Base-by-base conservation (phyloP, 1,284 basidiomycete species). In the Ustilago cynodontis region DNA sequence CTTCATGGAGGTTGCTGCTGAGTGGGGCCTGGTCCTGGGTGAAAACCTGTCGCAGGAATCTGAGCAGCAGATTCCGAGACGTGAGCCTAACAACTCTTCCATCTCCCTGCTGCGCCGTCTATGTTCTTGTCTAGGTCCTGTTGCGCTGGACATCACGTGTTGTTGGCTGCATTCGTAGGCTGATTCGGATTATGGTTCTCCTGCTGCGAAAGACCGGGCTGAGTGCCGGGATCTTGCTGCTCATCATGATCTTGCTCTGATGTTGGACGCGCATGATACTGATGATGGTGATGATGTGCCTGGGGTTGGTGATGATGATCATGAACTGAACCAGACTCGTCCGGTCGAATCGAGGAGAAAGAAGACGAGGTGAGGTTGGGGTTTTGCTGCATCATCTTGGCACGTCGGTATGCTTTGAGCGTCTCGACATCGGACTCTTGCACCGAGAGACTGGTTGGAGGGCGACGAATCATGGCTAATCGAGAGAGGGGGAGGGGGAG, bases 111-210 rank as follows among this genome's bases (percentile, higher is more conserved):
- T 33, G 31, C 31, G 11, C 31, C 6, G 31, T 33, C 5, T 33
- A 11, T 33, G 31, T 6, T 5, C 31, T 33, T 33, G 59, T 18
- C 39, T n/a, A n/a, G n/a, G n/a, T n/a, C n/a, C 47, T 26, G 11
- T 14, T n/a, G 37, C 26, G 24, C 29, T 47, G 20, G 9, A 14
- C 10, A n/a, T 71, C 70, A 72, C 7, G 65, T 64, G 29, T 64
- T 66, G 52, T 50, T 65, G 28, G 18, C 24, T 13, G 39, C 56
- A 33, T 64, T 65, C 24, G 47, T 54, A 1, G 61, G 54, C 33
- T 74, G 71, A 22, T 74, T 74, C 18, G 73, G 73, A n/a, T 76
- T 71, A 41, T 76, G 73, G 28, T 77, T 77, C 45, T 77, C 74
- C 54, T 77, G 74, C 70, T 77, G 74, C 24, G 70, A 70, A 2